A percentile compares a stretch with the other conserved stretches of the same genome.
Conservation (phyloP, 345 rosid genomes). For the Citrus reticulata region DNA sequence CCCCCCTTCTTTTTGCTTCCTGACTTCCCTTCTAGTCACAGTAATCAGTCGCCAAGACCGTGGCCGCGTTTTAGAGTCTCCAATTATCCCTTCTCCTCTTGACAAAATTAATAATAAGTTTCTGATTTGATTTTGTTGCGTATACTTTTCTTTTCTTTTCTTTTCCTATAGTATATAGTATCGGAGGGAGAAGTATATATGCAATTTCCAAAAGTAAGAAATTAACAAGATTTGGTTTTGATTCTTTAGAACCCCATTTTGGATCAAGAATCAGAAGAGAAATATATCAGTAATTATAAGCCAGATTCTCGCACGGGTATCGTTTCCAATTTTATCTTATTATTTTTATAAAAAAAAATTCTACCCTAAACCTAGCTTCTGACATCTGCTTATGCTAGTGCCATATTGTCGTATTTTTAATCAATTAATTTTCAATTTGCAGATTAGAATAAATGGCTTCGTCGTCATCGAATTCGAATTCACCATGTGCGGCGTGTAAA, state of each 20-base stretch:
- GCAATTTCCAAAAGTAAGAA: background rate
- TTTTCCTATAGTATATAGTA: too few species aligned
- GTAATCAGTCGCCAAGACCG: background rate
- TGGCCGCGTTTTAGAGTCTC: background rate
- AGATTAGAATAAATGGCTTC: conserved; percentile 10
- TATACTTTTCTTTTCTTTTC: too few species aligned
- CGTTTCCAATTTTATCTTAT: conserved; percentile 12
- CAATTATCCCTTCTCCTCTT: background rate
- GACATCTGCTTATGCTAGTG: background rate
- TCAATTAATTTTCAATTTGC: background rate
- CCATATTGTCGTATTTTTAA: too few species aligned
- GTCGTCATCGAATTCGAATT: conserved; percentile 37
- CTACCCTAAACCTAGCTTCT: background rate
- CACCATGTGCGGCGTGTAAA: conserved; percentile 48
- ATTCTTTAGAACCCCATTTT: background rate
- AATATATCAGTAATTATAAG: conserved; percentile 7
- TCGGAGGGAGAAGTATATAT: too few species aligned
- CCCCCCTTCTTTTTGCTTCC: background rate
- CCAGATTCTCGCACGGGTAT: conserved; percentile 14
- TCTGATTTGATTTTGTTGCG: background rate
- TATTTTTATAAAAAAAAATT: too few species aligned
- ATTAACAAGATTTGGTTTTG: background rate
- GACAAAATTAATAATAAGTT: background rate
- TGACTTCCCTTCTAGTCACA: background rate
- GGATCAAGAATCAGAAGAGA: conserved; percentile 3